Percentiles rank a stretch among this genome's conserved stretches.
Evolutionary conservation across 352 stramenopile species (phyloP).

Genomic region (Detonula confervacea): DNA sequence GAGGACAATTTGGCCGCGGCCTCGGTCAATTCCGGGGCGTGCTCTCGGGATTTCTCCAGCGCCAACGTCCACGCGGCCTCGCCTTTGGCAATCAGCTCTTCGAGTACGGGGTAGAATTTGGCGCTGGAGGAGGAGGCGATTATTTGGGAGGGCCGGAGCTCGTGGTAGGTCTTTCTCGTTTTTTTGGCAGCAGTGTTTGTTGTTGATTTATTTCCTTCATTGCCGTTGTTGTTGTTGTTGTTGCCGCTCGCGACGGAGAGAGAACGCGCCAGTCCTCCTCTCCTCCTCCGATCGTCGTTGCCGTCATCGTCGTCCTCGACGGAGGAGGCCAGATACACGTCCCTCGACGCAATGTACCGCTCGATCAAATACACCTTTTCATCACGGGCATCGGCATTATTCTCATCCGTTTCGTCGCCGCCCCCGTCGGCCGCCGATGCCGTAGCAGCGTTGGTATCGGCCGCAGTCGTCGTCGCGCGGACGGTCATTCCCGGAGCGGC

Average conservation of each 20-base stretch:
- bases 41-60: slow-evolving; percentile 48
- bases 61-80: slow-evolving; percentile 59
- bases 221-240: neutral
- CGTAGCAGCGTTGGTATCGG: neutral
- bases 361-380: slow-evolving; percentile 27
- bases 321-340: slow-evolving; percentile 32
- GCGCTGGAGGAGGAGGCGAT: slow-evolving; percentile 46
- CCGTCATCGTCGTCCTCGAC: slow-evolving; percentile 3
- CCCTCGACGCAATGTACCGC: slow-evolving; percentile 10
- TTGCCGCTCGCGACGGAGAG: slow-evolving; percentile 18
- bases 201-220: neutral
- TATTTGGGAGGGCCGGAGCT: slow-evolving; percentile 47
- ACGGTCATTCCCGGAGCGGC: slow-evolving; percentile 72
- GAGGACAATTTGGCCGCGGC: slow-evolving; percentile 31
- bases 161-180: slow-evolving; percentile 20
- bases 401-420: neutral
- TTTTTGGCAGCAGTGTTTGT: neutral
- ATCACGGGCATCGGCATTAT: neutral
- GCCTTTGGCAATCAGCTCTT: slow-evolving; percentile 69
- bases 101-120: slow-evolving; percentile 81
- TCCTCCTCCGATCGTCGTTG: neutral
- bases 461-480: slow-evolving; percentile 18
- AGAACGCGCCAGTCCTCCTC: neutral
- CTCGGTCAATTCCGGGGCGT: slow-evolving; percentile 32
- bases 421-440: neutral